phyloP scores from a whole-genome alignment of 352 stramenopile genomes.

The Lagenidium sp. region DNA sequence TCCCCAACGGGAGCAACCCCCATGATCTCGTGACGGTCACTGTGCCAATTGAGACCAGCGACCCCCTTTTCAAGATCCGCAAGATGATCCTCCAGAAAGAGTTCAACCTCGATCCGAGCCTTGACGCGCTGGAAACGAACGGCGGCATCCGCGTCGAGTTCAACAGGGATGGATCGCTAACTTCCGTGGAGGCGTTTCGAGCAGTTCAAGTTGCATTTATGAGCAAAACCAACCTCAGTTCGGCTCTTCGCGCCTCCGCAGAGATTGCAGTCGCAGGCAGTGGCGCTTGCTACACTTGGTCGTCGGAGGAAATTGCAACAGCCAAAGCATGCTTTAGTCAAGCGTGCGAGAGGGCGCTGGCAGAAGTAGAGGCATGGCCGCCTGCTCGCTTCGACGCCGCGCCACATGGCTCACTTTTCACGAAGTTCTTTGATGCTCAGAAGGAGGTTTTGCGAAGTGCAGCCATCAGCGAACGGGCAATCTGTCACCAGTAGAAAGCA shows the following conservation, averaged over 20 bases:
- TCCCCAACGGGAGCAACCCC: constrained; percentile 26
- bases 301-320: too few relatives aligned
- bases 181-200: constrained; percentile 20
- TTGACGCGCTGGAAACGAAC: constrained; percentile 7
- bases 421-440: too few relatives aligned
- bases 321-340: too few relatives aligned
- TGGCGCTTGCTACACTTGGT: too few relatives aligned
- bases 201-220: constrained; percentile 21
- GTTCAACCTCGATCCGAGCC: constrained; percentile 5
- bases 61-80: constrained; percentile 34
- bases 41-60: constrained; percentile 6
- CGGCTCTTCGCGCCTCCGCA: constrained; percentile 14
- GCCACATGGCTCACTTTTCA: too few relatives aligned
- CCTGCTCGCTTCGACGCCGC: too few relatives aligned
- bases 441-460: too few relatives aligned
- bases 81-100: constrained; percentile 35
- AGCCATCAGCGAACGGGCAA: too few relatives aligned
- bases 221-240: constrained; percentile 22
- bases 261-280: constrained; percentile 8
- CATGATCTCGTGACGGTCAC: constrained; percentile 18
- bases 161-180: constrained; percentile 5
- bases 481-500: too few relatives aligned
- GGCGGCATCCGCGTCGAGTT: constrained; percentile 13
- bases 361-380: too few relatives aligned
- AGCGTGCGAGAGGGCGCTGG: too few relatives aligned